phyloP scores from a whole-genome alignment of 176 grass and related monocot genomes.

The Zoysia pacifica region DNA sequence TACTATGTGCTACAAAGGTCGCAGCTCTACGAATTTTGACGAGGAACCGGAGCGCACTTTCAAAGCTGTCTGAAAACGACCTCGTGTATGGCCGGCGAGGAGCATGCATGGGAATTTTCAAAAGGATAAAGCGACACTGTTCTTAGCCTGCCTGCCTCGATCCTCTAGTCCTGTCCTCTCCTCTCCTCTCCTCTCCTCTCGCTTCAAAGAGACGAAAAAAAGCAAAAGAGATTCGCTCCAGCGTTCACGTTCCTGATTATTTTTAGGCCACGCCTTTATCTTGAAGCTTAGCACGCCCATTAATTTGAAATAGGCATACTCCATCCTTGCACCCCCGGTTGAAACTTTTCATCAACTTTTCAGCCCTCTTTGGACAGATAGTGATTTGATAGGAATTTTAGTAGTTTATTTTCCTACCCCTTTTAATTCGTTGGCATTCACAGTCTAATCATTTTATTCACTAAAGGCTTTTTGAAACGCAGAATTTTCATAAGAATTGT shows the following conservation, averaged over 20 bases:
- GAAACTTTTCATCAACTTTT: background rate
- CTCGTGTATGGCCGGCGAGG: slow-evolving; percentile 24
- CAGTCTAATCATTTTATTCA: slow-evolving; percentile 12
- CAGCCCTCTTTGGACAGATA: slow-evolving; percentile 19
- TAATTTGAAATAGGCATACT: background rate
- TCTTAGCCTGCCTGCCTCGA: slow-evolving; percentile 30
- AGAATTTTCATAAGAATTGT: no score
- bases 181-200: background rate
- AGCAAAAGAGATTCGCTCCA: slow-evolving; percentile 49
- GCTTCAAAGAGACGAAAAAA: slow-evolving; percentile 25
- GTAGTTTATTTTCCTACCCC: background rate
- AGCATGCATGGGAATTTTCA: slow-evolving; percentile 60
- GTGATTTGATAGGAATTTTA: background rate
- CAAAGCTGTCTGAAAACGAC: slow-evolving; percentile 45
- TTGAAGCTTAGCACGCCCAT: slow-evolving; percentile 21
- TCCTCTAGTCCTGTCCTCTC: background rate
- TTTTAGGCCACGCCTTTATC: slow-evolving; percentile 27
- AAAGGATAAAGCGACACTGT: slow-evolving; percentile 53
- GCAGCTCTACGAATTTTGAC: background rate
- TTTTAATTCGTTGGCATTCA: slow-evolving; percentile 6
- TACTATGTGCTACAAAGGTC: background rate
- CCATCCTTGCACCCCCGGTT: background rate
- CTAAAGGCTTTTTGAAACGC: no score
- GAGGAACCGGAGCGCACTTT: slow-evolving; percentile 2
- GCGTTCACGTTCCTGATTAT: slow-evolving; percentile 21